Evolutionary conservation across 2,329 filamentous ascomycete genomes (phyloP).

Genomic region (Alternaria sp.): DNA sequence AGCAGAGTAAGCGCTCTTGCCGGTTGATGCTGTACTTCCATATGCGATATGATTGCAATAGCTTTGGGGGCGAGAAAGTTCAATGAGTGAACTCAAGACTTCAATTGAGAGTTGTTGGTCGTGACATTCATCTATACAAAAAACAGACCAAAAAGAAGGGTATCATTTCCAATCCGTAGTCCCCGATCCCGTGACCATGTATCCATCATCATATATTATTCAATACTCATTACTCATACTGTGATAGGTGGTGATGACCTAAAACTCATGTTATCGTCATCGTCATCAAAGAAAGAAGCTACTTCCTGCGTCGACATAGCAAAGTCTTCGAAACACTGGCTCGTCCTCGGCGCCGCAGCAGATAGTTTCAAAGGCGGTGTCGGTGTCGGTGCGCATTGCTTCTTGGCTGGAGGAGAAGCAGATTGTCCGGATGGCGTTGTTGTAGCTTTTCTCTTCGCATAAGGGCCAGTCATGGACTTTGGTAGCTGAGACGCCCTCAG

Average conservation of each 20-base stretch:
- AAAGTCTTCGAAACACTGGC: slow-evolving; percentile 24
- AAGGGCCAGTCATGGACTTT: not conserved
- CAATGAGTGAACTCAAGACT: no score
- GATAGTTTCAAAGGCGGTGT: not conserved
- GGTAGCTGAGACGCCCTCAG: slow-evolving; percentile 14
- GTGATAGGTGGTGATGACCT: slow-evolving; percentile 34
- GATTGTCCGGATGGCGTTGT: not conserved
- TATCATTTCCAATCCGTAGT: slow-evolving; percentile 6
- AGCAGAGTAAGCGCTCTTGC: no score
- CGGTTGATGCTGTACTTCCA: no score
- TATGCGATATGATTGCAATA: no score
- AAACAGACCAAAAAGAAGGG: not conserved
- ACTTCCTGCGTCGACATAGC: slow-evolving; percentile 39
- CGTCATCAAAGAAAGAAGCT: slow-evolving; percentile 39
- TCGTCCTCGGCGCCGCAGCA: not conserved
- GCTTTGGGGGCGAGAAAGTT: no score
- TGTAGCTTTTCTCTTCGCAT: slow-evolving; percentile 5
- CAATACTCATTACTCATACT: slow-evolving; percentile 15
- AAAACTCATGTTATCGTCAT: slow-evolving; percentile 29
- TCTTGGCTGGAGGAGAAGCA: not conserved
- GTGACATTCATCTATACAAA: not conserved
- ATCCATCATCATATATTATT: not conserved
- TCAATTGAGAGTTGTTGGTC: no score
- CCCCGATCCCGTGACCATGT: not conserved
- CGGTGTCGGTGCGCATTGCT: not conserved